These are phyloP conservation scores for Prunus yedoensis DNA, from an alignment of 331 rosid species.

Conservation along the genomic window DNA sequence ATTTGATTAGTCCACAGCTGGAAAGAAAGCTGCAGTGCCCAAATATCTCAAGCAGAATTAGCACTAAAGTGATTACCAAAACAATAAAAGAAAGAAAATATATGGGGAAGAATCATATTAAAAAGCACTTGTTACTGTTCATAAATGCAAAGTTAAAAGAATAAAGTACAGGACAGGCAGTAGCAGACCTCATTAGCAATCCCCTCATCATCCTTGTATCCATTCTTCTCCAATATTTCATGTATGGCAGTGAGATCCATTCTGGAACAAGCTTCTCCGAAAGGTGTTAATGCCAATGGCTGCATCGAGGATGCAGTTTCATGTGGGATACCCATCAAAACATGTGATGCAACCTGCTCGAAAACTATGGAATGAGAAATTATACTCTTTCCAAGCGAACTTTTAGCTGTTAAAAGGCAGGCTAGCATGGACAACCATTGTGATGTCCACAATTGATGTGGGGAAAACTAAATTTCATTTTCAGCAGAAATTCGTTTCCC, in stretches of 20 bases:
- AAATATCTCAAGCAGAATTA: constrained; percentile 30
- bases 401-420: constrained; percentile 4
- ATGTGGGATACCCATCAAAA: constrained; percentile 68
- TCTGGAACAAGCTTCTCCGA: constrained; percentile 92
- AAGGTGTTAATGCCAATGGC: constrained; percentile 72
- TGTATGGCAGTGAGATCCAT: constrained; percentile 90
- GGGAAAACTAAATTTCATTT: not conserved
- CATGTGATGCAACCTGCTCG: constrained; percentile 73
- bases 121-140: not conserved
- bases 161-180: not conserved
- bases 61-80: constrained; percentile 10
- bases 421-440: constrained; percentile 8
- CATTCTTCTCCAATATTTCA: constrained; percentile 84
- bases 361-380: constrained; percentile 50
- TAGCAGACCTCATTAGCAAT: constrained; percentile 85
- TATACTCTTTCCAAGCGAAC: constrained; percentile 32
- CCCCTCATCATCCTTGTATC: constrained; percentile 98
- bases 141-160: not conserved
- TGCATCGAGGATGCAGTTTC: constrained; percentile 61
- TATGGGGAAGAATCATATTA: not conserved
- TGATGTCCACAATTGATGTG: not conserved
- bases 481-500: not conserved
- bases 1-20: constrained; percentile 94
- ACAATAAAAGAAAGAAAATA: not conserved
- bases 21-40: constrained; percentile 82